Base-by-base conservation (phyloP, 805 yeast genomes). In the Metschnikowia borealis region DNA sequence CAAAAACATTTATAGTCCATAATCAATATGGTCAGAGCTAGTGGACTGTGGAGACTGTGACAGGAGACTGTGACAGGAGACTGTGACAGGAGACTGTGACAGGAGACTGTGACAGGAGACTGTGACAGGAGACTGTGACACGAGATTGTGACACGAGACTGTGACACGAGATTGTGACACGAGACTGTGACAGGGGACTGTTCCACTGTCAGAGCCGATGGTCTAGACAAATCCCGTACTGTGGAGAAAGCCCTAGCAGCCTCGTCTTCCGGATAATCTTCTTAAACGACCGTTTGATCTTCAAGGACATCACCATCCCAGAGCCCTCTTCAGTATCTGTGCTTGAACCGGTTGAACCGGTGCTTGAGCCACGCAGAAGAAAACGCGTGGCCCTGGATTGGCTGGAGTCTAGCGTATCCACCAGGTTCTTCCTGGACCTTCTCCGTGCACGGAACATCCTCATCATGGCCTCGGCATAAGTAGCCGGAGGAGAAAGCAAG, bases 401-500 rank as follows among this genome's bases (percentile, higher is more conserved):
- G 17, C 18, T 11, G 6, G 41, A 42, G 6, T 44, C 49, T 3
- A 43, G n/a, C 36, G 48, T 46, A 3, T 38, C 38, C 17, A 45
- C 50, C 6, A 54, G 52, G 42, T 38, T 32, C 37, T 47, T 54
- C n/a, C 57, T 44, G 7, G 48, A 42, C 26, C 46, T 53, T 33
- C 46, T 34, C 21, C 15, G 10, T 8, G 40, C 17, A 15, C 39
- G 44, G 48, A 56, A 45, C 35, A 47, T 31, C 33, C 52, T 47
- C 17, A 44, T 44, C 49, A 57, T 48, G 14, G 60, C 57, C 35
- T 57, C 61, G 4, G 60, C 58, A 38, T 57, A 57, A 3, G 61
- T 57, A 10, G 48, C 61, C 3, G 57, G 33, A 8, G 38, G 39
- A 3, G 29, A 26, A 26, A 4, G 0, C 29, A 26, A 26, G 11